Percentiles rank a stretch among this genome's conserved stretches.
phyloP scores from a whole-genome alignment of 2,329 filamentous ascomycete species.

The Exophiala phaeomuriformis region DNA sequence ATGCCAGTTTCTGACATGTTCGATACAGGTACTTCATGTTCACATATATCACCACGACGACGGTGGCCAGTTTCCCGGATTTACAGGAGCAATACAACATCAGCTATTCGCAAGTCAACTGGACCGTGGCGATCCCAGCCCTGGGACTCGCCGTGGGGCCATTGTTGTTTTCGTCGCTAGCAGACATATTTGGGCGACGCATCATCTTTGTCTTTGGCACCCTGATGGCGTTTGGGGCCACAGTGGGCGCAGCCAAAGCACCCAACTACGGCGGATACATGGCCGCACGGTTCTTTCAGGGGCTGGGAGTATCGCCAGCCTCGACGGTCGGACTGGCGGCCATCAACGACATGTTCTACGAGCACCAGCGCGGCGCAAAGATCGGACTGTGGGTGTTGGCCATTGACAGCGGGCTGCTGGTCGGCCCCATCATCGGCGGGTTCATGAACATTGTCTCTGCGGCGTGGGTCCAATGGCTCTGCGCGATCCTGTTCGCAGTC shows the following conservation, averaged over 20 bases:
- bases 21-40: constrained; percentile 48
- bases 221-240: constrained; percentile 37
- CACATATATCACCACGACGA: constrained; percentile 53
- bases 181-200: constrained; percentile 49
- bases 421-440: constrained; percentile 47
- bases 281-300: constrained; percentile 54
- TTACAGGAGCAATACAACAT: constrained; percentile 44
- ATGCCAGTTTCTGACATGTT: neutral
- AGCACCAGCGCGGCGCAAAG: constrained; percentile 50
- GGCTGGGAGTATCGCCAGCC: constrained; percentile 48
- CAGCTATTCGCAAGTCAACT: constrained; percentile 45
- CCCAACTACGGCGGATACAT: constrained; percentile 46
- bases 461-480: constrained; percentile 50
- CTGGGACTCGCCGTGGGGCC: constrained; percentile 48
- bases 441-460: constrained; percentile 45
- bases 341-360: constrained; percentile 51
- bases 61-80: constrained; percentile 47
- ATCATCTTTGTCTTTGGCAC: constrained; percentile 44
- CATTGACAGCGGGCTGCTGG: constrained; percentile 46
- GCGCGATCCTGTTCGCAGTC: constrained; percentile 46
- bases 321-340: constrained; percentile 50
- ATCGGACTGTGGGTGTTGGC: constrained; percentile 52
- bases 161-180: constrained; percentile 44
- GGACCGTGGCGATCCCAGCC: constrained; percentile 48
- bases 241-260: constrained; percentile 38